Conservation (phyloP, 225 moss, liverwort and hornwort genomes). For the Bryum argenteum region DNA sequence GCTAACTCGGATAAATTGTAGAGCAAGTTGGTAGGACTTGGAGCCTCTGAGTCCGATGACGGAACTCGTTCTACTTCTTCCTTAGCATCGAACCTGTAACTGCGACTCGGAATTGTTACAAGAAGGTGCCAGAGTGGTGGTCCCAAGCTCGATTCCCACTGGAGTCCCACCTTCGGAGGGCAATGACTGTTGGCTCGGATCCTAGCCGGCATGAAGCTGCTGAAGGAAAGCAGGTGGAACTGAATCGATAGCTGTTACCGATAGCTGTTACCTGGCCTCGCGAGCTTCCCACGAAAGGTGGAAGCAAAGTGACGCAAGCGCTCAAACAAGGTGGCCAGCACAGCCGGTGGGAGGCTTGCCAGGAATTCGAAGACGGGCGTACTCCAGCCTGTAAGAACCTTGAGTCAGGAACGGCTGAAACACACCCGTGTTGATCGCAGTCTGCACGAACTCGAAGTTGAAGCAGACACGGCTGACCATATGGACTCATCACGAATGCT, state of each 20-base stretch:
- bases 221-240: not conserved
- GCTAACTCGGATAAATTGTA: not conserved
- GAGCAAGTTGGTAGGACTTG: not conserved
- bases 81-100: not conserved
- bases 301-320: not conserved
- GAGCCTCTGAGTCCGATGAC: not conserved
- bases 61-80: not conserved
- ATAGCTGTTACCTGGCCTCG: not conserved
- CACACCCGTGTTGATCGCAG: too few species aligned
- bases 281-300: too few species aligned
- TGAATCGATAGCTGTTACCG: too few species aligned
- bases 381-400: too few species aligned
- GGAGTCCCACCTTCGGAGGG: not conserved
- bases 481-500: slow-evolving; percentile 2
- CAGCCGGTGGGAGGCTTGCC: slow-evolving; percentile 10
- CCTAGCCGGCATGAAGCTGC: not conserved
- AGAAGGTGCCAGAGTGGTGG: not conserved
- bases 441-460: slow-evolving; percentile 40
- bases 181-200: not conserved
- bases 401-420: too few species aligned
- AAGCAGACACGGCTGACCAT: slow-evolving; percentile 9
- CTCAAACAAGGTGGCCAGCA: not conserved
- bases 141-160: not conserved
- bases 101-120: too few species aligned
- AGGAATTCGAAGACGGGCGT: too few species aligned